These are phyloP conservation scores for Xylariaceae sp. DNA, from an alignment of 2,329 filamentous ascomycete species.

Conservation along the genomic window DNA sequence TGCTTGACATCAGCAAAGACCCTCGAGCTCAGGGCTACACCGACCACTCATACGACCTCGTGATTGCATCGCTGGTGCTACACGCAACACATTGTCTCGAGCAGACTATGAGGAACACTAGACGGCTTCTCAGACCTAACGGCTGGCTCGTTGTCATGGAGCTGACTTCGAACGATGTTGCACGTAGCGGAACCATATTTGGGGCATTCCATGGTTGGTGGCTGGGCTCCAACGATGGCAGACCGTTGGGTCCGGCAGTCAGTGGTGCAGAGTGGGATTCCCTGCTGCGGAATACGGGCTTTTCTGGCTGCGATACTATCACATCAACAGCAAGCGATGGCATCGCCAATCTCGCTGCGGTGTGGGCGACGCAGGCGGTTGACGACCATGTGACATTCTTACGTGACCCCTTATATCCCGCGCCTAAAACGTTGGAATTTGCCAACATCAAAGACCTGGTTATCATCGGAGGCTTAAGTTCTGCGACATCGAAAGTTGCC, in stretches of 20 bases:
- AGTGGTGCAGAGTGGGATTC: constrained; percentile 10
- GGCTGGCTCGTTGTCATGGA: constrained; percentile 51
- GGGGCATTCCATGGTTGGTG: constrained; percentile 30
- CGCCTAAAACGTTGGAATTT: too few species aligned
- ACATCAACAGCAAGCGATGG: neutral
- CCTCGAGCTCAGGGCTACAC: constrained; percentile 38
- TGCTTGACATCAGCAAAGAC: constrained; percentile 22
- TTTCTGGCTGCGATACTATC: constrained; percentile 18
- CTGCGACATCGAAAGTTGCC: neutral
- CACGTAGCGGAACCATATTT: constrained; percentile 2
- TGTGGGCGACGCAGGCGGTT: constrained; percentile 18
- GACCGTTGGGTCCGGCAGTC: constrained; percentile 8
- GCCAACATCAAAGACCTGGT: constrained; percentile 13
- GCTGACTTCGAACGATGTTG: constrained; percentile 25
- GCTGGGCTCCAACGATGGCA: constrained; percentile 29
- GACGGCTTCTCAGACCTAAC: constrained; percentile 45
- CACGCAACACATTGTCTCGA: constrained; percentile 40
- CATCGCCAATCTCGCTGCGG: neutral
- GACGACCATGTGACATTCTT: constrained; percentile 15
- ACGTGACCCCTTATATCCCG: too few species aligned
- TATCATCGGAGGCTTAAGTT: neutral
- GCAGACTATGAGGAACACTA: constrained; percentile 36
- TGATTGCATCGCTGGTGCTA: constrained; percentile 44
- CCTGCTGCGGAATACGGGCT: constrained; percentile 3
- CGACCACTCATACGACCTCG: constrained; percentile 39